Evolutionary conservation across 768 basidiomycete genomes (phyloP).

Genomic region (Leccinum fibrillosum): DNA sequence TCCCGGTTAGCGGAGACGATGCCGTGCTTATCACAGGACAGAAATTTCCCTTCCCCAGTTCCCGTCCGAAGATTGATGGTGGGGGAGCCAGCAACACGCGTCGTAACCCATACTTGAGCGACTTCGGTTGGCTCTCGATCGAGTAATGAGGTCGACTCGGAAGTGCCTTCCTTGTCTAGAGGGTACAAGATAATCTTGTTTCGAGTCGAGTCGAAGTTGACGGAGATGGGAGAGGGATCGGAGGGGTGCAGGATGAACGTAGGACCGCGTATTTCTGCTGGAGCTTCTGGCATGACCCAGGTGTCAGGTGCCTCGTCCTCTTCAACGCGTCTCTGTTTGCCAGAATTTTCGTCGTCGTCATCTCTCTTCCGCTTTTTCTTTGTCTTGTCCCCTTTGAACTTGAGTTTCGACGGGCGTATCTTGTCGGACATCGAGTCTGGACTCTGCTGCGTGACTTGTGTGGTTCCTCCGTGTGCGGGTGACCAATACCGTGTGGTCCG

Average conservation of each 20-base stretch:
- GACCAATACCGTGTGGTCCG: too few species aligned
- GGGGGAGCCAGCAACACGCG: constrained; percentile 77
- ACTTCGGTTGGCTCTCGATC: constrained; percentile 78
- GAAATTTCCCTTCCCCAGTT: constrained; percentile 85
- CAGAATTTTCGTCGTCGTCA: constrained; percentile 40
- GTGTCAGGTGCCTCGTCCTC: constrained; percentile 69
- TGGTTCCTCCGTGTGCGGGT: not conserved
- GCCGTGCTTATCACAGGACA: constrained; percentile 85
- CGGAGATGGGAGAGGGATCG: constrained; percentile 69
- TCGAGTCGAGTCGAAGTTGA: constrained; percentile 78
- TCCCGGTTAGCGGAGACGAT: constrained; percentile 82
- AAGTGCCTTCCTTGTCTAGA: constrained; percentile 57
- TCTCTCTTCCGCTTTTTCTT: constrained; percentile 80
- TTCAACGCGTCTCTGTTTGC: constrained; percentile 46
- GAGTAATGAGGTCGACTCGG: constrained; percentile 45
- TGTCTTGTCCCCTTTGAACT: constrained; percentile 85
- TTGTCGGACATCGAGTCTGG: constrained; percentile 37
- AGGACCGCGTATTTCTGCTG: constrained; percentile 80
- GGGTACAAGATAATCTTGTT: constrained; percentile 64
- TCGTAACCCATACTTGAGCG: constrained; percentile 88
- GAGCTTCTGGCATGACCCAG: constrained; percentile 74
- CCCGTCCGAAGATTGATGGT: constrained; percentile 87
- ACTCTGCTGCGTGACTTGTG: not conserved
- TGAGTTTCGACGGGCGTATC: constrained; percentile 71
- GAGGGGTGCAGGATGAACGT: constrained; percentile 83